Conservation (phyloP, 306 rosid species). For the Fragaria iinumae region DNA sequence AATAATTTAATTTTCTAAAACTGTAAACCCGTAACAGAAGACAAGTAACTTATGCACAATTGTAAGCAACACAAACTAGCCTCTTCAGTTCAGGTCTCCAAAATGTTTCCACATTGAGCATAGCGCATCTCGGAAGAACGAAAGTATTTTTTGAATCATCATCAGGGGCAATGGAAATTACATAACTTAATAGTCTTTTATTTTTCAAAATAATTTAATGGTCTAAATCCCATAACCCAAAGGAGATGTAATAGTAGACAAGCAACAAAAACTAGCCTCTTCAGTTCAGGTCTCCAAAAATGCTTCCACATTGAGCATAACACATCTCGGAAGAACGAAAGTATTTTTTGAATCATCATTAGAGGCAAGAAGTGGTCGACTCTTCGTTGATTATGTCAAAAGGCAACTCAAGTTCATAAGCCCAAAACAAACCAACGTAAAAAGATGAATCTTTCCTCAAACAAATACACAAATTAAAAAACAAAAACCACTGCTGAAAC, state of each 20-base stretch:
- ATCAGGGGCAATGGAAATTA: neutral
- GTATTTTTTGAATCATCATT: slow-evolving; percentile 11
- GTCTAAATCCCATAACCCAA: too few relatives aligned
- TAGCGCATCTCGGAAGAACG: slow-evolving; percentile 18
- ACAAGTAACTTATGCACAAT: too few relatives aligned
- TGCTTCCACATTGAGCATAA: slow-evolving; percentile 42
- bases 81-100: slow-evolving; percentile 98
- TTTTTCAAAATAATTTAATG: too few relatives aligned
- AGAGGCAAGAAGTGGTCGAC: neutral
- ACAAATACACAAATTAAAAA: neutral
- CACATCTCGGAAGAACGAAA: slow-evolving; percentile 24
- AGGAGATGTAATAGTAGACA: too few relatives aligned
- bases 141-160: slow-evolving; percentile 17
- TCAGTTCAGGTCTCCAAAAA: slow-evolving; percentile 89
- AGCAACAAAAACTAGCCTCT: slow-evolving; percentile 38
- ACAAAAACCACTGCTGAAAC: neutral
- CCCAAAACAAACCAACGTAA: too few relatives aligned
- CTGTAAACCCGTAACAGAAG: too few relatives aligned
- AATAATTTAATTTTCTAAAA: too few relatives aligned
- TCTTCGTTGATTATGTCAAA: neutral
- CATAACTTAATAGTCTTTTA: neutral
- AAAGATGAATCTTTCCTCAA: too few relatives aligned
- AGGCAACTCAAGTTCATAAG: neutral
- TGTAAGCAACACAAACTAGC: slow-evolving; percentile 11
- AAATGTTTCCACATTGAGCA: slow-evolving; percentile 43